Conservation (phyloP, 2,329 filamentous ascomycete genomes). For the Periconia macrospinosa region DNA sequence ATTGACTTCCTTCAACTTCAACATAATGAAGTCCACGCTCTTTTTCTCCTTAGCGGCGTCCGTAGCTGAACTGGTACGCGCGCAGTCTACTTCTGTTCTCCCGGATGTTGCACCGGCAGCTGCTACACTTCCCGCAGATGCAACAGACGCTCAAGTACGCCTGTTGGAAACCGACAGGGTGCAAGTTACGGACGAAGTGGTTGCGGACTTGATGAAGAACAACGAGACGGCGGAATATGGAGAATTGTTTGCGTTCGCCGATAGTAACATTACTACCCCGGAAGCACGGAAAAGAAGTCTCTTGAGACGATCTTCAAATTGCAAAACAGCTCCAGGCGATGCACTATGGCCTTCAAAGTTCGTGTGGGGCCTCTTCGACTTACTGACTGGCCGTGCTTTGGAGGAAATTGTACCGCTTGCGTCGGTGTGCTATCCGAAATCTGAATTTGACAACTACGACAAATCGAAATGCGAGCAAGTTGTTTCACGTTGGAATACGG, state of each 20-base stretch:
- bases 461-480: conserved; percentile 25
- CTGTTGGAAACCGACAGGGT: conserved; percentile 24
- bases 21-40: not conserved
- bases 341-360: conserved; percentile 21
- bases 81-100: conserved; percentile 19
- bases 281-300: conserved; percentile 10
- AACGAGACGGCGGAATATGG: conserved; percentile 21
- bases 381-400: conserved; percentile 26
- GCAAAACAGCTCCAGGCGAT: conserved; percentile 35
- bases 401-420: conserved; percentile 29
- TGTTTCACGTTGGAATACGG: conserved; percentile 15
- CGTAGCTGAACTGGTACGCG: conserved; percentile 14
- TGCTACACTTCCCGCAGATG: conserved; percentile 20
- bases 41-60: conserved; percentile 3
- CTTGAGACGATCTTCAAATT: conserved; percentile 14
- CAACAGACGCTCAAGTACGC: conserved; percentile 21
- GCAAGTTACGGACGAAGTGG: conserved; percentile 28
- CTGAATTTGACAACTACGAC: conserved; percentile 32
- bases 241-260: conserved; percentile 41
- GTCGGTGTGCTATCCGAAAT: conserved; percentile 31
- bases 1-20: not conserved
- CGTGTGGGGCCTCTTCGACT: conserved; percentile 23
- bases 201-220: conserved; percentile 20
- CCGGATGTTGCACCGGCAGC: conserved; percentile 24
- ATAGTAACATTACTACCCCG: conserved; percentile 15